Evolutionary conservation across 73 alveolate genomes (phyloP).

Genomic region (Paramecium caudatum): DNA sequence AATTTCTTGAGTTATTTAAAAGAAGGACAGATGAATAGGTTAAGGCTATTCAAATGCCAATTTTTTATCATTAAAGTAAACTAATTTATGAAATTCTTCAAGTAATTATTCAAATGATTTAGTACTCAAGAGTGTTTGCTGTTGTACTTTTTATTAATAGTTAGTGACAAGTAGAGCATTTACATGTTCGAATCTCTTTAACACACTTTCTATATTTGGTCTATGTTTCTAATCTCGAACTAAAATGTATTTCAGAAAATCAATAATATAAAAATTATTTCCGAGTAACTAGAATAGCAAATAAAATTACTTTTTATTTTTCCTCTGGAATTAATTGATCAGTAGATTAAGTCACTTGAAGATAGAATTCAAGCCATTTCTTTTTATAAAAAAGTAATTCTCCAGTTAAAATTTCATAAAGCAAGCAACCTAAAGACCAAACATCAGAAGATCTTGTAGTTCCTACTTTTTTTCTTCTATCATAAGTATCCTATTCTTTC

Average conservation of each 20-base stretch:
- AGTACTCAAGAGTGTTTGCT: conserved; percentile 61
- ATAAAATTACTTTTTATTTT: conserved; percentile 2
- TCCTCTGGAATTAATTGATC: conserved; percentile 94
- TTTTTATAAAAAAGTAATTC: conserved; percentile 92
- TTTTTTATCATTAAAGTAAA: neutral
- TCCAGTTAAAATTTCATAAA: conserved; percentile 98
- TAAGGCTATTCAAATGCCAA: neutral
- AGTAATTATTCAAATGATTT: conserved; percentile 60
- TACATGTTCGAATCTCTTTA: conserved; percentile 98
- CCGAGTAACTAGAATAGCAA: conserved; percentile 81
- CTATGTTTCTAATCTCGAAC: conserved; percentile 95
- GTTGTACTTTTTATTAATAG: conserved; percentile 77
- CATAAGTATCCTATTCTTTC: conserved; percentile 98
- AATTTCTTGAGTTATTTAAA: conserved; percentile 80
- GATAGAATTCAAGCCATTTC: conserved; percentile 87
- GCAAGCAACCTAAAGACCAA: conserved; percentile 98
- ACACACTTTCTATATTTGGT: conserved; percentile 96
- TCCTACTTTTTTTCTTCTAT: conserved; percentile 99
- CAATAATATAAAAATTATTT: conserved; percentile 95
- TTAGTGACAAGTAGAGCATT: conserved; percentile 97
- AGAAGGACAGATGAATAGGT: conserved; percentile 72
- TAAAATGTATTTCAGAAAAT: conserved; percentile 95
- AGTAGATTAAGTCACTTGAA: conserved; percentile 86
- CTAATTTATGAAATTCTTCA: conserved; percentile 52
- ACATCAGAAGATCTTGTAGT: conserved; percentile 98